Conservation (phyloP, 2,329 filamentous ascomycete species). For the Xylaria sp. region DNA sequence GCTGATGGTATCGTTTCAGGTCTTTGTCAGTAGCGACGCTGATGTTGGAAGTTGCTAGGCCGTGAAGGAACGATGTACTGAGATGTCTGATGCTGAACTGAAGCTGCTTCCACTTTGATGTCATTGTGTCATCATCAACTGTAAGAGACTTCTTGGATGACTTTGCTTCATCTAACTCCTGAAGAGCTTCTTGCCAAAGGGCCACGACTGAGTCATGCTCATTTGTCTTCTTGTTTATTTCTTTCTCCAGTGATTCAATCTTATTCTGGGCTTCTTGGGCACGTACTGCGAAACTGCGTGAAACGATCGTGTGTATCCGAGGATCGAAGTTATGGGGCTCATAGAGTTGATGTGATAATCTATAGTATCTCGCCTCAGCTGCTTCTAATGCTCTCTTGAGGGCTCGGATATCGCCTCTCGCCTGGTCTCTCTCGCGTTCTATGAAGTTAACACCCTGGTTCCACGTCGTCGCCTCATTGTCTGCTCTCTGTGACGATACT, state of each 20-base stretch:
- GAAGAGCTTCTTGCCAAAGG: neutral
- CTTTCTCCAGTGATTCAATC: neutral
- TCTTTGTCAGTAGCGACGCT: neutral
- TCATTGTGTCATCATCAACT: neutral
- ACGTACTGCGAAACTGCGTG: neutral
- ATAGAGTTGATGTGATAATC: no score
- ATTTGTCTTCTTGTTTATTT: neutral
- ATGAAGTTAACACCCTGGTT: neutral
- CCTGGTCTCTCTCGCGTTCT: no score
- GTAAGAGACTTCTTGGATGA: neutral
- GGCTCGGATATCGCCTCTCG: no score
- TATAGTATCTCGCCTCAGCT: no score
- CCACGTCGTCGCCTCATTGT: neutral
- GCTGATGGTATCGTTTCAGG: neutral
- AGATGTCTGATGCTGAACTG: neutral
- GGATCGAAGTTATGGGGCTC: no score
- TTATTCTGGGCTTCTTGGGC: neutral
- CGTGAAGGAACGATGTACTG: neutral
- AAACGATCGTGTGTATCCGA: neutral
- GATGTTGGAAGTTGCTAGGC: neutral
- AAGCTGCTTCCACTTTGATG: slow-evolving; percentile 9
- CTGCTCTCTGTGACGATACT: neutral
- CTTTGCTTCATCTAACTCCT: neutral
- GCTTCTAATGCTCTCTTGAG: no score
- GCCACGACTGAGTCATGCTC: neutral